A percentile compares a stretch with the other conserved stretches of the same genome.
Evolutionary conservation across 148 eudicot species (phyloP).

Genomic region (Rhododendron vialii): DNA sequence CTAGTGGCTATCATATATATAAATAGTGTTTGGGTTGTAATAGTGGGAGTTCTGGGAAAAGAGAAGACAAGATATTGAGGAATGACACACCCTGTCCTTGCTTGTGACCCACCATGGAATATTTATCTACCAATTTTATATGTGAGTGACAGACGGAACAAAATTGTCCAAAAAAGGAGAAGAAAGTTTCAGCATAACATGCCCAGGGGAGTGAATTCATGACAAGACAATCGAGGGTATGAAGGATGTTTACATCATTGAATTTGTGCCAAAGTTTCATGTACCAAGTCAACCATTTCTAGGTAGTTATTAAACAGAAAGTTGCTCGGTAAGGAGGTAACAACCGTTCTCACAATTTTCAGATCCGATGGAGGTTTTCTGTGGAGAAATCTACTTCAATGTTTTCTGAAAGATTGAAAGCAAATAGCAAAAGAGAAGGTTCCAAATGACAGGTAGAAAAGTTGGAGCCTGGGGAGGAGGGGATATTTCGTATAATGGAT

Average conservation of each 20-base stretch:
- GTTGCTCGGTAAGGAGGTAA: neutral
- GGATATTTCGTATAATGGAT: neutral
- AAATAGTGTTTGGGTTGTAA: neutral
- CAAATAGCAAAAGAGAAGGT: neutral
- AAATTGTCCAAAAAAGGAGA: neutral
- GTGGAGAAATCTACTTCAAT: neutral
- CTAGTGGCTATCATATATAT: neutral
- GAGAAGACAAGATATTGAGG: constrained; percentile 24
- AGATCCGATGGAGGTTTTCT: neutral
- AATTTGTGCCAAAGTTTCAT: neutral
- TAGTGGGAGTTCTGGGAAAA: constrained; percentile 19
- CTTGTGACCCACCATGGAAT: constrained; percentile 64
- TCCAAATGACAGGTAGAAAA: neutral
- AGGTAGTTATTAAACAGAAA: neutral
- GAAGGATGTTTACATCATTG: neutral
- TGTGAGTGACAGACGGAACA: neutral
- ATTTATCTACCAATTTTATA: constrained; percentile 41
- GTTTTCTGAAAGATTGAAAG: neutral
- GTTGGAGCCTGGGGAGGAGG: neutral
- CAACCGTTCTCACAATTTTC: neutral
- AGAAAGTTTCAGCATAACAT: neutral
- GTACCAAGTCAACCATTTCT: neutral
- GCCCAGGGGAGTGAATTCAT: neutral
- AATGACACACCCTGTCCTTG: constrained; percentile 34
- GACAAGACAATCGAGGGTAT: neutral